Conservation (phyloP, 2,329 filamentous ascomycete species). For the Aspergillus sp. region DNA sequence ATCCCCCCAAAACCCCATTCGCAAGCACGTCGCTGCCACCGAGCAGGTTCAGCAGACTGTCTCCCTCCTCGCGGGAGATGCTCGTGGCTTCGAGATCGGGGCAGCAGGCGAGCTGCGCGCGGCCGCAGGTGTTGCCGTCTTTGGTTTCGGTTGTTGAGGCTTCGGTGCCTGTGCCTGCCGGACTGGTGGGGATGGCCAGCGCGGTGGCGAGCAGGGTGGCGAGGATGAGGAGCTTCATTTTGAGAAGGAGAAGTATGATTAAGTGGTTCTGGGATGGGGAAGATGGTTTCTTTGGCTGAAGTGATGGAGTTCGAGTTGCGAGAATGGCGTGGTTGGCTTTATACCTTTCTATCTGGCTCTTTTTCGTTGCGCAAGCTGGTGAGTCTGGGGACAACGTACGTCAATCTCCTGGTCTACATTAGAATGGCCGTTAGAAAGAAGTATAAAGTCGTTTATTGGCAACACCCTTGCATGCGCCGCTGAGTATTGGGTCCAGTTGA, state of each 20-base stretch:
- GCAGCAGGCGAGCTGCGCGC: conserved; percentile 17
- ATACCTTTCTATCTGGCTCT: too few species aligned
- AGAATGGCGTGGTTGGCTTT: too few species aligned
- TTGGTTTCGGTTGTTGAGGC: not conserved
- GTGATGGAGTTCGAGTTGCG: too few species aligned
- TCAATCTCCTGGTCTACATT: not conserved
- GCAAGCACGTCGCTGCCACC: not conserved
- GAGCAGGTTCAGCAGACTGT: conserved; percentile 3
- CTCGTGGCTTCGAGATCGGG: not conserved
- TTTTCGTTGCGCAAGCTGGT: too few species aligned
- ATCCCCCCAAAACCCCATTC: conserved; percentile 4
- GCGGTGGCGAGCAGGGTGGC: conserved; percentile 28
- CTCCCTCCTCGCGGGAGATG: not conserved
- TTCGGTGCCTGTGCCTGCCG: not conserved
- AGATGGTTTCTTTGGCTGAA: not conserved
- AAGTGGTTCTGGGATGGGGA: not conserved
- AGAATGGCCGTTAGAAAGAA: not conserved
- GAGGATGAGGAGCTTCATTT: conserved; percentile 35
- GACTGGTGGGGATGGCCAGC: conserved; percentile 11
- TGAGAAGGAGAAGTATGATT: conserved; percentile 17
- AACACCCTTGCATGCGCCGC: not conserved
- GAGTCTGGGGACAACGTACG: too few species aligned
- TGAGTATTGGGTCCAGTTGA: not conserved
- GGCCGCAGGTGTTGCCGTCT: conserved; percentile 10
- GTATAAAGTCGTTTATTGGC: not conserved